Evolutionary conservation across 805 yeast genomes (phyloP).

Genomic region (Schwanniomyces sp.): DNA sequence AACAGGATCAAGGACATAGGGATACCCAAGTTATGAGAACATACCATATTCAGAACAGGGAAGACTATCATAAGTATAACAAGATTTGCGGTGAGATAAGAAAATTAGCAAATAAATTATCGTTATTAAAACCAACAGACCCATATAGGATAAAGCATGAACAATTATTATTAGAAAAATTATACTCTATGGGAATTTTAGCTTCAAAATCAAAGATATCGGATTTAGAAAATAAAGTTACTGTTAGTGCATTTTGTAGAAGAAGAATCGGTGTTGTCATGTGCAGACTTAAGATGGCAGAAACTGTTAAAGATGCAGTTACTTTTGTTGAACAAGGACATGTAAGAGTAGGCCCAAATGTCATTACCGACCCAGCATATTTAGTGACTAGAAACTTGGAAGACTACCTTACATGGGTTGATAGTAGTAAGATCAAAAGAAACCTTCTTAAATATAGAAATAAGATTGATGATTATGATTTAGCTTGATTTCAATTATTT

Average conservation of each 20-base stretch:
- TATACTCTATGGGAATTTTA: conserved; percentile 84
- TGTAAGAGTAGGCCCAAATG: conserved; percentile 94
- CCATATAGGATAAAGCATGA: conserved; percentile 88
- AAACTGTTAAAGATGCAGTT: conserved; percentile 83
- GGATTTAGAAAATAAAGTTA: conserved; percentile 85
- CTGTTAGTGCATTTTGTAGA: conserved; percentile 91
- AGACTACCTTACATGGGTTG: conserved; percentile 98
- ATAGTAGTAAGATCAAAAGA: conserved; percentile 86
- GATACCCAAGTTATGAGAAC: conserved; percentile 96
- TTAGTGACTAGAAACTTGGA: conserved; percentile 92
- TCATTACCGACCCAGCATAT: conserved; percentile 94
- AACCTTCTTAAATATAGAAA: conserved; percentile 87
- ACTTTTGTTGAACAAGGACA: conserved; percentile 96
- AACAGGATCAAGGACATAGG: conserved; percentile 91
- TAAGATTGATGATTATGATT: conserved; percentile 58
- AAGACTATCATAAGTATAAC: conserved; percentile 93
- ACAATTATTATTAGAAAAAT: conserved; percentile 80
- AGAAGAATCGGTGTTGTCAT: conserved; percentile 91
- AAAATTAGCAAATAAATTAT: conserved; percentile 80
- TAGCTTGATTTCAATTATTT: conserved; percentile 26
- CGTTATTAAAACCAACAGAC: conserved; percentile 83
- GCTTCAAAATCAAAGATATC: conserved; percentile 88
- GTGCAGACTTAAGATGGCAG: conserved; percentile 94
- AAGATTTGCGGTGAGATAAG: conserved; percentile 89
- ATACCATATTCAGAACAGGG: conserved; percentile 91